Evolutionary conservation across 2,329 filamentous ascomycete genomes (phyloP), one percentile per base, ranked within the genome.

Genomic region (Aspergillus ochraceoroseus): DNA sequence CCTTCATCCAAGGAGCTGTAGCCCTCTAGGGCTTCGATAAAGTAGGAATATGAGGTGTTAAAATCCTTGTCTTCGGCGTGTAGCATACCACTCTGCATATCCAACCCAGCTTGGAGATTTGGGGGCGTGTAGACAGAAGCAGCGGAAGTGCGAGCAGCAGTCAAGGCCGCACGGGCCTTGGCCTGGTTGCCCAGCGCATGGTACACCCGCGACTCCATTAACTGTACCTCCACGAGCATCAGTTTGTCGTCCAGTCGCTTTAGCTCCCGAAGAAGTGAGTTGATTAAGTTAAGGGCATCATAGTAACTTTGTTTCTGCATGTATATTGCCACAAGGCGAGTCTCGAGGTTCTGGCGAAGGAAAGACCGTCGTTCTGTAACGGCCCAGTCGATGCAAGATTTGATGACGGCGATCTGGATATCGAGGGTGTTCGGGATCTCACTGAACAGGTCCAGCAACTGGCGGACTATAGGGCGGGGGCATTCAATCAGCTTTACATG

Each of bases 371-470:
- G 85, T 73, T 96, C 88, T 37, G 87, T 85, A 39, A 90, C 87
- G 33, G 92, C 92, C 92, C 92, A 98, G 72, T 96, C 90, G 80
- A 98, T 98, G 73, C 88, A 96, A 70, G 92, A 95, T 71, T 95
- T 95, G 61, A 92, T 98, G 58, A 95, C 87, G 65, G 82, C 73
- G 65, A 95, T 88, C 72, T 98, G 92, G 63, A 83, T 86, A 65
- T 98, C 92, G 73, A 85, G 85, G 56, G 87, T 92, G 70, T 95
- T 85, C 59, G 94, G 92, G 57, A 96, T 95, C 59, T 85, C 79
- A 58, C 85, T 81, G 75, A 96, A 92, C 65, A 95, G 82, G 67
- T 98, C 92, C 65, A 98, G 85, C 17, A 98, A 81, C 70, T 95
- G 88, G 56, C 92, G 90, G 55, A 98, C 92, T 95, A 48, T 26